A percentile compares a stretch with the other conserved stretches of the same genome.
Conservation (phyloP, 2,329 filamentous ascomycete genomes). For the Dothidotthia symphoricarpi region DNA sequence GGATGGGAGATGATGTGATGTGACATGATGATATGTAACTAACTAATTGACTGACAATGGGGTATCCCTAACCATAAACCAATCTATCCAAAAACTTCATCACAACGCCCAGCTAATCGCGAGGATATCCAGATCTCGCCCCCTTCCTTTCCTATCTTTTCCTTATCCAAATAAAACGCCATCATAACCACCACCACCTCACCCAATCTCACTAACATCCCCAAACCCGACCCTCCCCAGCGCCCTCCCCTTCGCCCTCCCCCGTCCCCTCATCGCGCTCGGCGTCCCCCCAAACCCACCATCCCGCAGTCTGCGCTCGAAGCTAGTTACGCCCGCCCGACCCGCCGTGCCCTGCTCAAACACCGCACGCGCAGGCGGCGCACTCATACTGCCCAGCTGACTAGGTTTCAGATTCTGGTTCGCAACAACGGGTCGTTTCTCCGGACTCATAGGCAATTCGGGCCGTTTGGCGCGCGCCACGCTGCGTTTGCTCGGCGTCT, state of each 20-base stretch:
- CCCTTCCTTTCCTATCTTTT: neutral
- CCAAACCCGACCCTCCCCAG: slow-evolving; percentile 22
- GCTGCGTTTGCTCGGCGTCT: slow-evolving; percentile 47
- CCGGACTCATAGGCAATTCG: slow-evolving; percentile 25
- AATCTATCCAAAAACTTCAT: neutral
- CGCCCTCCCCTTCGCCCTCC: slow-evolving; percentile 10
- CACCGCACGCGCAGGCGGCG: slow-evolving; percentile 21
- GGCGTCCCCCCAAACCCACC: slow-evolving; percentile 26
- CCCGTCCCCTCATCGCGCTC: slow-evolving; percentile 8
- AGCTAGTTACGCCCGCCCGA: slow-evolving; percentile 29
- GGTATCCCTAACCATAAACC: neutral
- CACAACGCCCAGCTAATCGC: too few species aligned
- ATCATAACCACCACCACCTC: neutral
- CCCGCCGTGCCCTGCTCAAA: neutral
- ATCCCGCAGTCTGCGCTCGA: slow-evolving; percentile 32
- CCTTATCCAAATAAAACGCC: neutral
- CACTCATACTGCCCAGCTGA: slow-evolving; percentile 25
- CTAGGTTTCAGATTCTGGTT: neutral
- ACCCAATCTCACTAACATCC: slow-evolving; percentile 22
- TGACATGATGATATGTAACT: too few species aligned
- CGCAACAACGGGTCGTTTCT: slow-evolving; percentile 18
- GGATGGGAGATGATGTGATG: too few species aligned
- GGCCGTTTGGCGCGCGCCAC: slow-evolving; percentile 36
- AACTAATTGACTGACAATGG: too few species aligned
- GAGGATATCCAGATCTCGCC: neutral